A percentile compares a stretch with the other conserved stretches of the same genome.
phyloP scores from a whole-genome alignment of 192 early-diverging fungal species.

The Podila epigama region DNA sequence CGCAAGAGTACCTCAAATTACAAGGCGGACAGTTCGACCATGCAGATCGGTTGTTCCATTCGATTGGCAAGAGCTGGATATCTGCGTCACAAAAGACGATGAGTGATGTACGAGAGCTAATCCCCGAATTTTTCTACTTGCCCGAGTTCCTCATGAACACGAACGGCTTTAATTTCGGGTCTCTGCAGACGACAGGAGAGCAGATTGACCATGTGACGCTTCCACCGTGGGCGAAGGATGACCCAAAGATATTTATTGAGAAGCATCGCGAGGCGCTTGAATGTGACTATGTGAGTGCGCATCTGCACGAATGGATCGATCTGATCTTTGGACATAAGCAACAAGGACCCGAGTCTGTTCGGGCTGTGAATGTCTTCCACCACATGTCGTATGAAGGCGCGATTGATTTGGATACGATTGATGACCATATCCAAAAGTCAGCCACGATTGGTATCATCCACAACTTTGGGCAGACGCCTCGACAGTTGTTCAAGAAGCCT shows the following conservation, averaged over 20 bases:
- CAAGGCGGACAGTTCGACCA: slow-evolving; percentile 87
- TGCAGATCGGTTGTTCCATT: slow-evolving; percentile 83
- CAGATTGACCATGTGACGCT: slow-evolving; percentile 77
- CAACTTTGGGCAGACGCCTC: slow-evolving; percentile 97
- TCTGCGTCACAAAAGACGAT: slow-evolving; percentile 76
- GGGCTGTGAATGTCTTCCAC: slow-evolving; percentile 94
- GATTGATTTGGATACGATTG: slow-evolving; percentile 90
- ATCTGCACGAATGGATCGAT: slow-evolving; percentile 95
- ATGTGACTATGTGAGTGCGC: slow-evolving; percentile 86
- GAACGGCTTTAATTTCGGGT: slow-evolving; percentile 73
- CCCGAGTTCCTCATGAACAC: slow-evolving; percentile 89
- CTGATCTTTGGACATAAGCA: slow-evolving; percentile 97
- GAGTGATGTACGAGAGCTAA: slow-evolving; percentile 91
- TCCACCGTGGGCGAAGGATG: slow-evolving; percentile 85
- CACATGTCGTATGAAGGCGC: slow-evolving; percentile 96
- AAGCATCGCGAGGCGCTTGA: slow-evolving; percentile 82
- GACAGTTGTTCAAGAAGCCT: slow-evolving; percentile 85
- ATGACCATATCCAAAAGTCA: slow-evolving; percentile 87
- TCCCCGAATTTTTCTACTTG: slow-evolving; percentile 96
- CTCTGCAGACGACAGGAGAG: slow-evolving; percentile 62
- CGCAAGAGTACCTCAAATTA: slow-evolving; percentile 77
- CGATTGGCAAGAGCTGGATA: slow-evolving; percentile 76
- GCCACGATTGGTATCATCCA: slow-evolving; percentile 94
- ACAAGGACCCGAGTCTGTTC: slow-evolving; percentile 82
- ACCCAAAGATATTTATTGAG: slow-evolving; percentile 77